These are phyloP conservation scores for Coleophoma cylindrospora DNA, from an alignment of 2,329 filamentous ascomycete species.

Conservation along the genomic window DNA sequence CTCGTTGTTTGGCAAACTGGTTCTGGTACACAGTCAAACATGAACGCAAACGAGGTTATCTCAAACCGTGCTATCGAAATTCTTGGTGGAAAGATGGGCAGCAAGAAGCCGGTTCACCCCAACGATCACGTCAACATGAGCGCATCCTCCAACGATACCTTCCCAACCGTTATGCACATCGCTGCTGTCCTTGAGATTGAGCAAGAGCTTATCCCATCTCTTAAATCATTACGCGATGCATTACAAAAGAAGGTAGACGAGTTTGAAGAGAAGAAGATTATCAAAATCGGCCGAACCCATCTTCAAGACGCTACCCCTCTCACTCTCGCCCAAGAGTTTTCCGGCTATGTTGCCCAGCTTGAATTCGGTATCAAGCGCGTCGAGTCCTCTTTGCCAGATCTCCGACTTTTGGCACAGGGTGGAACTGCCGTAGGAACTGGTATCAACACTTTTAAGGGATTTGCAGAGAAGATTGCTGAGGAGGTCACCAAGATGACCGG, in stretches of 20 bases:
- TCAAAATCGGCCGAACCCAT: constrained; percentile 98
- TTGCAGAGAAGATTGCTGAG: constrained; percentile 85
- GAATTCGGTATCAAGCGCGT: constrained; percentile 87
- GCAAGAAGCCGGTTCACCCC: constrained; percentile 97
- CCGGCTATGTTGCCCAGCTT: constrained; percentile 92
- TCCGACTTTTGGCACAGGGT: constrained; percentile 86
- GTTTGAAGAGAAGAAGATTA: constrained; percentile 81
- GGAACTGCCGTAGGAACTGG: constrained; percentile 96
- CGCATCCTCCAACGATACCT: constrained; percentile 97
- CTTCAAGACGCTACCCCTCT: constrained; percentile 95
- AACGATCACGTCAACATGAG: constrained; percentile 99
- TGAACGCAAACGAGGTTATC: constrained; percentile 99
- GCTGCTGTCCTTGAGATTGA: constrained; percentile 93
- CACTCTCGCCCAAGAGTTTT: constrained; percentile 96
- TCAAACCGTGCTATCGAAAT: constrained; percentile 99
- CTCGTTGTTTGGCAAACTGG: constrained; percentile 99
- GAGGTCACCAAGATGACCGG: constrained; percentile 93
- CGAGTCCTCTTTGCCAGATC: constrained; percentile 74
- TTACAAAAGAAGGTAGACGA: constrained; percentile 84
- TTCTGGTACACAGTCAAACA: constrained; percentile 95
- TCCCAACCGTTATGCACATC: constrained; percentile 99
- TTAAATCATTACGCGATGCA: constrained; percentile 76
- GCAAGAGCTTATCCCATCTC: constrained; percentile 74
- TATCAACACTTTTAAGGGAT: constrained; percentile 95
- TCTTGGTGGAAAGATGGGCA: constrained; percentile 86